Percentiles rank a stretch among this genome's conserved stretches.
These are phyloP conservation scores for Penicillium mononematosum DNA, from an alignment of 495 filamentous ascomycete species.

Conservation along the genomic window DNA sequence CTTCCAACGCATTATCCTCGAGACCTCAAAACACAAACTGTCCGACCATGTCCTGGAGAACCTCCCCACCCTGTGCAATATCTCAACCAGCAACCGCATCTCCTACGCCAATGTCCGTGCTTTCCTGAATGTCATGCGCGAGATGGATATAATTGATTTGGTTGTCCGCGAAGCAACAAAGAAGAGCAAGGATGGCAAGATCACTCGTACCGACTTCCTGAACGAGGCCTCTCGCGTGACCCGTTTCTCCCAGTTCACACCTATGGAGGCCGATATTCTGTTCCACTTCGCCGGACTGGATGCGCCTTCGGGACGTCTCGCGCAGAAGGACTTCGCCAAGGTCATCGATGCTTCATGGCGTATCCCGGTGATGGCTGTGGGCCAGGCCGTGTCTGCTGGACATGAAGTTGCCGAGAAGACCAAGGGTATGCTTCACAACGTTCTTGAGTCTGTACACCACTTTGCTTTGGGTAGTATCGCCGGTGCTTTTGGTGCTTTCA, in stretches of 20 bases:
- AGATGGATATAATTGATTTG: constrained; percentile 96
- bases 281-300: constrained; percentile 97
- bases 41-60: constrained; percentile 96
- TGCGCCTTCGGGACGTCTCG: constrained; percentile 79
- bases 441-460: constrained; percentile 80
- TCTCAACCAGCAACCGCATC: constrained; percentile 86
- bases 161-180: constrained; percentile 81
- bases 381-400: constrained; percentile 36
- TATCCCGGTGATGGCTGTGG: constrained; percentile 49
- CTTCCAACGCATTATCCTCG: constrained; percentile 91
- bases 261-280: constrained; percentile 98
- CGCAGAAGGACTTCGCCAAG: constrained; percentile 83
- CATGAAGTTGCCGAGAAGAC: constrained; percentile 51
- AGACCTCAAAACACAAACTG: constrained; percentile 93
- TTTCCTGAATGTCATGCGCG: constrained; percentile 93
- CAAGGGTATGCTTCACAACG: constrained; percentile 55
- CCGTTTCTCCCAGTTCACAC: constrained; percentile 90
- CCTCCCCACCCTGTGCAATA: constrained; percentile 91
- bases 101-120: constrained; percentile 96
- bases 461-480: constrained; percentile 86
- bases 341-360: constrained; percentile 93
- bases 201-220: constrained; percentile 89
- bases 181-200: constrained; percentile 86
- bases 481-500: constrained; percentile 95
- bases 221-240: constrained; percentile 90